Evolutionary conservation across 208 protist genomes (phyloP), one percentile per base, ranked within the genome.

Genomic region (Baffinella frigidus): DNA sequence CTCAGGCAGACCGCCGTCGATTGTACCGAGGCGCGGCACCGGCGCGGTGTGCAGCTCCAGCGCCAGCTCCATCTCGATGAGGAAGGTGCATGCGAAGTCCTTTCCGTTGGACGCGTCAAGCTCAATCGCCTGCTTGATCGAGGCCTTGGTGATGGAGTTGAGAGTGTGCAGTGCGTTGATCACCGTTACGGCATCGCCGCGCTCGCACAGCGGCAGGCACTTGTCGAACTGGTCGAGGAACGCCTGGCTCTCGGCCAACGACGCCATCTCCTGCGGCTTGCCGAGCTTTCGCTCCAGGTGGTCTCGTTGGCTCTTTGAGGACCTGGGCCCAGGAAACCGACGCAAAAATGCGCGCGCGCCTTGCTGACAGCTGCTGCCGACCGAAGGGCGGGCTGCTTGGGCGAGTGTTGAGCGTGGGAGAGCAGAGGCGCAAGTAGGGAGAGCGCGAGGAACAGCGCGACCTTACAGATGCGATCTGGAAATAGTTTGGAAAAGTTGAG

Each of bases 151-250:
- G 24, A 74, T 74, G 9, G 20, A 33, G n/a, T 90, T 90, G n/a
- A 90, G 64, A 1, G 36, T 90, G 61, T 90, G 83, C 33, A 90
- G 45, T 4, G 83, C 83, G 43, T 90, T 90, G 30, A 90, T 72
- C 4, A 90, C 83, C 24, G 33, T 45, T 17, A 90, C 83, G 33
- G 83, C 83, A 44, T 90, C 56, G n/a, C 83, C 83, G 2, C 38
- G 73, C 83, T 90, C 83, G 36, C 83, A 90, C 2, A 90, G 51
- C 20, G 51, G 83, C 51, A 90, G 43, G 83, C 83, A 90, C 56
- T 90, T 90, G 83, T 90, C 83, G 20, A 90, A 90, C 64, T 90
- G 83, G 33, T 73, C 83, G 7, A 71, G 45, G 64, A 90, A 71
- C 56, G 64, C 64, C 33, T 90, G 83, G 61, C 41, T 50, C 61